Percentiles rank a stretch among this genome's conserved stretches.
These are phyloP conservation scores for Stephanodiscus minutulus DNA, from an alignment of 108 stramenopile species.

Conservation along the genomic window DNA sequence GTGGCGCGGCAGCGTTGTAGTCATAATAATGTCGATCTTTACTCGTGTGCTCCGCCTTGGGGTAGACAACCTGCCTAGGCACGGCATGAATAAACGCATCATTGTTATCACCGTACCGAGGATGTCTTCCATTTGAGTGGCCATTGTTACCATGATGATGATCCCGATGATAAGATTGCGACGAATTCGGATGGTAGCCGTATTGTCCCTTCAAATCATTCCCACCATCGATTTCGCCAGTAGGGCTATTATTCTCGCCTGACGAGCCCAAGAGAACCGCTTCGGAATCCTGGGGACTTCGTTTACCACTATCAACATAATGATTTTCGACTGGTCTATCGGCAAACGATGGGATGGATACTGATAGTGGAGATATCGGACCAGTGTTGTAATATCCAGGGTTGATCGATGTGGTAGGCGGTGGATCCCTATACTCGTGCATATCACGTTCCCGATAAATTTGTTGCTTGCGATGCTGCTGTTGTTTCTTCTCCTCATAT, in stretches of 20 bases:
- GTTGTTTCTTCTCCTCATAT: neutral
- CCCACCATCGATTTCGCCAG: too few species aligned
- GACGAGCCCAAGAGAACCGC: too few species aligned
- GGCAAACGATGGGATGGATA: slow-evolving; percentile 4
- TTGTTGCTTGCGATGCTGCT: neutral
- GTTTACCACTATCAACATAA: neutral
- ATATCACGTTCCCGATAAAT: neutral
- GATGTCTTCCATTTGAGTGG: neutral
- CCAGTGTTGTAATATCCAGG: neutral
- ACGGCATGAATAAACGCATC: neutral
- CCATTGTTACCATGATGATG: neutral
- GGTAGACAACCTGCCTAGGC: slow-evolving; percentile 7
- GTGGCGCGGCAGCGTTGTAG: neutral
- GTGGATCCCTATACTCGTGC: neutral
- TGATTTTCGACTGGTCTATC: neutral
- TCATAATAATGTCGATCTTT: neutral
- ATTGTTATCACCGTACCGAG: neutral
- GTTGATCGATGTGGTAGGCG: too few species aligned
- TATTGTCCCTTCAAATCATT: too few species aligned
- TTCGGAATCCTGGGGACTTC: too few species aligned
- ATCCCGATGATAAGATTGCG: too few species aligned
- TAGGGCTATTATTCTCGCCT: too few species aligned
- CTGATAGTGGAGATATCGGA: slow-evolving; percentile 2
- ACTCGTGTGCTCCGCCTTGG: neutral
- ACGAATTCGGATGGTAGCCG: too few species aligned